phyloP scores from a whole-genome alignment of 495 filamentous ascomycete genomes.

The Staphylotrichum longicolle region DNA sequence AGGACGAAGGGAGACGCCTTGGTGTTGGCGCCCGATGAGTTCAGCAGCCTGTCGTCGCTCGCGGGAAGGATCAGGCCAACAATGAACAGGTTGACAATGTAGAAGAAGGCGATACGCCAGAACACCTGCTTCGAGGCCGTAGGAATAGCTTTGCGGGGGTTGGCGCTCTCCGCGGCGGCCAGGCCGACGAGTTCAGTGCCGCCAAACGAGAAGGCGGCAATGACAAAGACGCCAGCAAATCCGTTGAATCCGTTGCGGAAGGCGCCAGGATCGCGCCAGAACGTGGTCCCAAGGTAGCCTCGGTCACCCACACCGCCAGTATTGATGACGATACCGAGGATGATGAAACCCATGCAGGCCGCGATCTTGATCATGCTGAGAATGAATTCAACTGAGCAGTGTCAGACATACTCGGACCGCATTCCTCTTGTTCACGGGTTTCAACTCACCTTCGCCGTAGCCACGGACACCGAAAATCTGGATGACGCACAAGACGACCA shows the following conservation, averaged over 20 bases:
- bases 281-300: slow-evolving; percentile 59
- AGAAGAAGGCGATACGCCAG: slow-evolving; percentile 85
- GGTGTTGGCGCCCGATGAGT: slow-evolving; percentile 44
- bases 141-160: slow-evolving; percentile 74
- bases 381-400: slow-evolving; percentile 40
- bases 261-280: slow-evolving; percentile 58
- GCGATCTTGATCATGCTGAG: slow-evolving; percentile 43
- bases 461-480: slow-evolving; percentile 66
- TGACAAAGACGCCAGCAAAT: slow-evolving; percentile 63
- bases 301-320: slow-evolving; percentile 60
- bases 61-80: slow-evolving; percentile 54
- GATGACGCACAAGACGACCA: slow-evolving; percentile 52
- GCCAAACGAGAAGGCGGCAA: slow-evolving; percentile 64
- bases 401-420: not conserved
- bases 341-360: slow-evolving; percentile 48
- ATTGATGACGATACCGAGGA: slow-evolving; percentile 52
- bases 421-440: not conserved
- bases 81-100: slow-evolving; percentile 61
- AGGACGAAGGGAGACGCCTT: slow-evolving; percentile 65
- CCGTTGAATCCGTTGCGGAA: slow-evolving; percentile 70
- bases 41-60: slow-evolving; percentile 42
- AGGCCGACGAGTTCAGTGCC: slow-evolving; percentile 74
- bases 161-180: slow-evolving; percentile 75
- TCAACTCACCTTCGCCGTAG: slow-evolving; percentile 41
- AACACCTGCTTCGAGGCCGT: slow-evolving; percentile 77